Percentiles rank a stretch among this genome's conserved stretches.
Conservation (phyloP, 306 rosid genomes). For the Malus sylvestris region DNA sequence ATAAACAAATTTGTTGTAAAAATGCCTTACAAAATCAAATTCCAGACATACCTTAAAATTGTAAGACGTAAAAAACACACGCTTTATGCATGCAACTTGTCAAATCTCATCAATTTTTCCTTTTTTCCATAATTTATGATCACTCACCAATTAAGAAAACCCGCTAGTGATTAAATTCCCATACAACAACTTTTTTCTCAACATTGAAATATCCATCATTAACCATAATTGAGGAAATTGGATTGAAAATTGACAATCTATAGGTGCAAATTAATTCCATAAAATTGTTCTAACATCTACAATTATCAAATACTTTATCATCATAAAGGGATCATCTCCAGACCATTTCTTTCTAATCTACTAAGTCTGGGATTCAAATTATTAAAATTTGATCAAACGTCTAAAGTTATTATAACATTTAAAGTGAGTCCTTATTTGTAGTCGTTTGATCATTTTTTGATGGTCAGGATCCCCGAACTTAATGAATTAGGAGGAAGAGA, state of each 20-base stretch:
- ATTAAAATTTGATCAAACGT: too few relatives aligned
- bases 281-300: not conserved
- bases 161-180: not conserved
- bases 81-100: not conserved
- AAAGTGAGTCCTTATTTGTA: too few relatives aligned
- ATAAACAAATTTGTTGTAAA: too few relatives aligned
- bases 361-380: too few relatives aligned
- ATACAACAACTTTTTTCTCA: not conserved
- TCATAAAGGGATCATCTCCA: too few relatives aligned
- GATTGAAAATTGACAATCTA: not conserved
- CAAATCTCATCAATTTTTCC: not conserved
- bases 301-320: not conserved
- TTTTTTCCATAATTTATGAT: not conserved
- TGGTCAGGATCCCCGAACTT: too few relatives aligned
- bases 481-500: too few relatives aligned
- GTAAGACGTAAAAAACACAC: not conserved
- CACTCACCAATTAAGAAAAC: not conserved
- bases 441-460: too few relatives aligned
- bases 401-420: too few relatives aligned
- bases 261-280: not conserved
- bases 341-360: too few relatives aligned
- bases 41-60: too few relatives aligned
- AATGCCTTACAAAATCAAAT: too few relatives aligned
- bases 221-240: not conserved
- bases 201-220: not conserved